Conservation (phyloP, 2,329 filamentous ascomycete genomes). For the Clarireedia monteithiana region DNA sequence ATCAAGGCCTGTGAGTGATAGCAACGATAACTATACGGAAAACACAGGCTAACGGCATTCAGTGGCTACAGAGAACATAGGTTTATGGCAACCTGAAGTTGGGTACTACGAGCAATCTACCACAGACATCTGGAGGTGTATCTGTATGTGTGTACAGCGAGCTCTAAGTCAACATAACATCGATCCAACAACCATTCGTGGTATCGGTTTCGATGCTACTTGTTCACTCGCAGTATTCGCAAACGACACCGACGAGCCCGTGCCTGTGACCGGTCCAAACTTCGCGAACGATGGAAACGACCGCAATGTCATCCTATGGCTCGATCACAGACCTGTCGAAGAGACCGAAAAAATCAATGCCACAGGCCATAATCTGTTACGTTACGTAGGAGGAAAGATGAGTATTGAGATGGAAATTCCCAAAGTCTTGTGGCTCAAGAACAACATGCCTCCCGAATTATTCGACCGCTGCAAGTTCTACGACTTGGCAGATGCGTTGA, state of each 20-base stretch:
- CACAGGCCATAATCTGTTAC: conserved; percentile 84
- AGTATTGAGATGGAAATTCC: conserved; percentile 99
- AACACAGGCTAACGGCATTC: conserved; percentile 8
- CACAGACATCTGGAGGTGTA: conserved; percentile 91
- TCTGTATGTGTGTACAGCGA: conserved; percentile 79
- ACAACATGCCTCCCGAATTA: conserved; percentile 87
- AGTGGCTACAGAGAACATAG: conserved; percentile 67
- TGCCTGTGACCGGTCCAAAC: conserved; percentile 81
- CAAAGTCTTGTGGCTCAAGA: conserved; percentile 97
- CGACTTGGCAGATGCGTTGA: conserved; percentile 86
- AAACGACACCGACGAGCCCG: conserved; percentile 80
- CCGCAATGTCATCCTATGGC: conserved; percentile 93
- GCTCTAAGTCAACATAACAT: conserved; percentile 77
- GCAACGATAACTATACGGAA: background rate
- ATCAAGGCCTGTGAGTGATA: conserved; percentile 52
- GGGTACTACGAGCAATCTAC: conserved; percentile 95
- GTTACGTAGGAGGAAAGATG: conserved; percentile 97
- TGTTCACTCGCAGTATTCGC: conserved; percentile 92
- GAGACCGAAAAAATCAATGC: conserved; percentile 92
- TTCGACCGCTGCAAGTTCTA: conserved; percentile 96
- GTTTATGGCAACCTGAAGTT: conserved; percentile 69
- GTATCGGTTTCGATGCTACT: conserved; percentile 97
- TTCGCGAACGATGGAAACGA: conserved; percentile 77
- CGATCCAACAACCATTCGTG: conserved; percentile 67
- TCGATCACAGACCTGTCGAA: conserved; percentile 85